Conservation (phyloP, 2,329 filamentous ascomycete genomes). For the Microdochium paspali region DNA sequence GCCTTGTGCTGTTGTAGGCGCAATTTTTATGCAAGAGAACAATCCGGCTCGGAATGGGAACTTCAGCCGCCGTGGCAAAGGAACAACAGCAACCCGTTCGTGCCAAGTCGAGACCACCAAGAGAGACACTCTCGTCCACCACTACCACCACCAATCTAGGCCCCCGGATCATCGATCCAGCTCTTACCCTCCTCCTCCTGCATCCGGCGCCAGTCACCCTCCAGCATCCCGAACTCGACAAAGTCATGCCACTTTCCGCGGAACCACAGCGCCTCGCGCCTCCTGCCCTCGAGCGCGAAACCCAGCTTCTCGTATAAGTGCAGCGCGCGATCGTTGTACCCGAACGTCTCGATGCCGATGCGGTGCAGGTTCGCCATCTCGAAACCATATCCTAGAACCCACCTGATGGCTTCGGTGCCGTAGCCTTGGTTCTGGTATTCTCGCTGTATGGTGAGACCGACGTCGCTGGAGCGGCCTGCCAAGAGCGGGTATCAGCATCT, state of each 20-base stretch:
- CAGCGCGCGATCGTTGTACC: conserved; percentile 24
- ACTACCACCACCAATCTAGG: background rate
- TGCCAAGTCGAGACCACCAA: too few species aligned
- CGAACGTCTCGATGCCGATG: conserved; percentile 23
- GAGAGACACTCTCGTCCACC: too few species aligned
- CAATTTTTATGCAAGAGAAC: too few species aligned
- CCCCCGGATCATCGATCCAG: conserved; percentile 3
- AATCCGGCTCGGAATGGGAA: too few species aligned
- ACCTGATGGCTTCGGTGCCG: conserved; percentile 27
- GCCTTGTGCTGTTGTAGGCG: too few species aligned
- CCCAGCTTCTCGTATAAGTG: conserved; percentile 27
- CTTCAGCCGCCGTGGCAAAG: too few species aligned
- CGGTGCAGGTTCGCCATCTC: conserved; percentile 24
- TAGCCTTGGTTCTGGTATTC: conserved; percentile 25
- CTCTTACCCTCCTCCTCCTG: conserved; percentile 1
- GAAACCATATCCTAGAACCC: conserved; percentile 29
- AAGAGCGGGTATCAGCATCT: conserved; percentile 8
- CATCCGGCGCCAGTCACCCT: conserved; percentile 19
- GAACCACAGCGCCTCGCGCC: conserved; percentile 21
- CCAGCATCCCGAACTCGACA: conserved; percentile 22
- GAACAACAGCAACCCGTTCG: too few species aligned
- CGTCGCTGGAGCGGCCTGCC: conserved; percentile 12
- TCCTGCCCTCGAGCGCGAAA: conserved; percentile 21
- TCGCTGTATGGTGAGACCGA: conserved; percentile 12
- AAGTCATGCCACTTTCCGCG: conserved; percentile 23